Conservation (phyloP, 495 filamentous ascomycete species). For the Penicillium canariense region DNA sequence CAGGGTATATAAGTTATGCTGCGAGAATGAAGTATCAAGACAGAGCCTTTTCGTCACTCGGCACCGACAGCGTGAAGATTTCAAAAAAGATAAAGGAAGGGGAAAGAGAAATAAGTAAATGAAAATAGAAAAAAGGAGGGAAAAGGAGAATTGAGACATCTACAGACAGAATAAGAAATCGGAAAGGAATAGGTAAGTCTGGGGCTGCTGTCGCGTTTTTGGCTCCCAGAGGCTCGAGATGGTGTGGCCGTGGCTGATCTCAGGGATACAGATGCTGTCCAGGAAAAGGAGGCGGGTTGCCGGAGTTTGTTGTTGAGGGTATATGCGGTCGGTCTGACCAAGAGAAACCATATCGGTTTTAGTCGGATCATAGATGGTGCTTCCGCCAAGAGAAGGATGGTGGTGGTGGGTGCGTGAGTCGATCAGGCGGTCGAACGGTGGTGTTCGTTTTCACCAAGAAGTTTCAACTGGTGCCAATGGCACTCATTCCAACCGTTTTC, state of each 20-base stretch:
- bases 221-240: not conserved
- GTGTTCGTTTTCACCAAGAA: not conserved
- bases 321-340: slow-evolving; percentile 1
- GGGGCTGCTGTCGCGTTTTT: slow-evolving; percentile 1
- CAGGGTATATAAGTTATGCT: slow-evolving; percentile 39
- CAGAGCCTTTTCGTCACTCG: slow-evolving; percentile 7
- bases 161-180: slow-evolving; percentile 16
- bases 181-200: not conserved
- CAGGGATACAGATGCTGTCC: slow-evolving; percentile 16
- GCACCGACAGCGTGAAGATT: slow-evolving; percentile 10
- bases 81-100: slow-evolving; percentile 25
- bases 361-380: not conserved
- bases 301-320: slow-evolving; percentile 6
- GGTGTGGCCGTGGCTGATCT: slow-evolving; percentile 1
- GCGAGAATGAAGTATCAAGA: slow-evolving; percentile 18
- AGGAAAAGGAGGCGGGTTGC: slow-evolving; percentile 5
- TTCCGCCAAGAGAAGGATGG: not conserved
- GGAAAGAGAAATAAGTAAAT: slow-evolving; percentile 6
- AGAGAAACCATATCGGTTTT: not conserved
- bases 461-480: not conserved
- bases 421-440: not conserved
- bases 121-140: slow-evolving; percentile 16
- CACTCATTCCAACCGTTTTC: slow-evolving; percentile 66
- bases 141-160: slow-evolving; percentile 13
- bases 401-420: not conserved